phyloP scores from a whole-genome alignment of 305 asterid genomes.

The Plantago lanceolata region DNA sequence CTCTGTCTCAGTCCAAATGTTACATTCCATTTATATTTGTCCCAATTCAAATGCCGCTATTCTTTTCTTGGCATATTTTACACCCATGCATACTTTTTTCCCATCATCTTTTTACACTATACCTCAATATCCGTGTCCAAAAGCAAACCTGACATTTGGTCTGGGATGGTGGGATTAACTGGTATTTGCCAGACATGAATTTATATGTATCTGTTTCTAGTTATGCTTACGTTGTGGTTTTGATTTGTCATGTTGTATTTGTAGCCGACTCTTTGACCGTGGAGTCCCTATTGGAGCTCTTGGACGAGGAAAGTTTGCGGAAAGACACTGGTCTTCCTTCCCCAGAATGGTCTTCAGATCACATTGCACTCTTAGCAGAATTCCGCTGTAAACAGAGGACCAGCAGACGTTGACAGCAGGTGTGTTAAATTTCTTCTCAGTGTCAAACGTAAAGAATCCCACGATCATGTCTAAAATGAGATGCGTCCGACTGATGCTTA shows the following conservation, averaged over 20 bases:
- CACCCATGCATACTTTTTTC: too few relatives aligned
- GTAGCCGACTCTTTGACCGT: constrained; percentile 85
- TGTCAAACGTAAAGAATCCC: too few relatives aligned
- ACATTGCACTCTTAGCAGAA: constrained; percentile 88
- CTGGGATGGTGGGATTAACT: not conserved
- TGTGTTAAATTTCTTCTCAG: constrained; percentile 17
- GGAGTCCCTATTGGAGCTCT: constrained; percentile 89
- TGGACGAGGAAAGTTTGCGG: constrained; percentile 89
- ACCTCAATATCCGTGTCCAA: too few relatives aligned
- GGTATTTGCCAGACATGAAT: not conserved
- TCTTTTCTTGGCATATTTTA: too few relatives aligned
- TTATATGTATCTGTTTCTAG: constrained; percentile 6
- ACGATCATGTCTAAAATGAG: too few relatives aligned
- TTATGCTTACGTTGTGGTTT: not conserved
- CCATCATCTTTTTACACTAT: too few relatives aligned
- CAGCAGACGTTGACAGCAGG: constrained; percentile 64
- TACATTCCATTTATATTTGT: too few relatives aligned
- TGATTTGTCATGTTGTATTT: constrained; percentile 23
- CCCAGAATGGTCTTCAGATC: constrained; percentile 98
- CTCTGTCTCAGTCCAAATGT: too few relatives aligned
- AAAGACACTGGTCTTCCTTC: constrained; percentile 96
- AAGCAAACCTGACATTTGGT: too few relatives aligned
- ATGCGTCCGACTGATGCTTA: not conserved
- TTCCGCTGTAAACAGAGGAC: constrained; percentile 78
- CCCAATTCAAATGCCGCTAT: too few relatives aligned